phyloP scores from a whole-genome alignment of 768 basidiomycete species.

The Boletus sp. region DNA sequence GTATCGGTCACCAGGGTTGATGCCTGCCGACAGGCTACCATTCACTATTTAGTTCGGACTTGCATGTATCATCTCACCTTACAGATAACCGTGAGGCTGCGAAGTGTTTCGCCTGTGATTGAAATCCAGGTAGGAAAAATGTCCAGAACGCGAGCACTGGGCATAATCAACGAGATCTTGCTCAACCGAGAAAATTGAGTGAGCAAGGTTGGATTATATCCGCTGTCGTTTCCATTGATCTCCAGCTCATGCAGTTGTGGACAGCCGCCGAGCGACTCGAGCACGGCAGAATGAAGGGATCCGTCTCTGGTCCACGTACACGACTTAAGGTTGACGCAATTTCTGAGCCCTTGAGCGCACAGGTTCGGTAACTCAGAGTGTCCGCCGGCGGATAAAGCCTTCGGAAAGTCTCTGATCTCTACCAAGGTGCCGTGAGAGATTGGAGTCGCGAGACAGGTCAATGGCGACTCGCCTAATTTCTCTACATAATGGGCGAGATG shows the following conservation, averaged over 20 bases:
- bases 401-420: constrained; percentile 78
- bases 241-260: constrained; percentile 53
- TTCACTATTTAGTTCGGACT: background rate
- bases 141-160: constrained; percentile 50
- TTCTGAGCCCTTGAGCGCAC: constrained; percentile 50
- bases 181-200: constrained; percentile 47
- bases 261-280: constrained; percentile 47
- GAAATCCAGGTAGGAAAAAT: constrained; percentile 51
- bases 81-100: constrained; percentile 63
- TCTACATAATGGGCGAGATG: constrained; percentile 58
- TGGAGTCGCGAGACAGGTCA: background rate
- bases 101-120: constrained; percentile 43
- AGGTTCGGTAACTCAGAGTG: constrained; percentile 36
- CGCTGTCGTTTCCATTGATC: constrained; percentile 62
- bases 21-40: constrained; percentile 35
- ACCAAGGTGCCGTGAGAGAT: constrained; percentile 5
- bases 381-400: constrained; percentile 34
- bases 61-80: constrained; percentile 42
- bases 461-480: constrained; percentile 48
- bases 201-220: constrained; percentile 48
- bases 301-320: constrained; percentile 84
- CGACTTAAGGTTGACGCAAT: constrained; percentile 57
- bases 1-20: constrained; percentile 58
- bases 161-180: constrained; percentile 73
- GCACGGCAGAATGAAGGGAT: constrained; percentile 57